These are phyloP conservation scores for Exsudoporus floridanus DNA, from an alignment of 1,284 basidiomycete genomes.

Conservation along the genomic window DNA sequence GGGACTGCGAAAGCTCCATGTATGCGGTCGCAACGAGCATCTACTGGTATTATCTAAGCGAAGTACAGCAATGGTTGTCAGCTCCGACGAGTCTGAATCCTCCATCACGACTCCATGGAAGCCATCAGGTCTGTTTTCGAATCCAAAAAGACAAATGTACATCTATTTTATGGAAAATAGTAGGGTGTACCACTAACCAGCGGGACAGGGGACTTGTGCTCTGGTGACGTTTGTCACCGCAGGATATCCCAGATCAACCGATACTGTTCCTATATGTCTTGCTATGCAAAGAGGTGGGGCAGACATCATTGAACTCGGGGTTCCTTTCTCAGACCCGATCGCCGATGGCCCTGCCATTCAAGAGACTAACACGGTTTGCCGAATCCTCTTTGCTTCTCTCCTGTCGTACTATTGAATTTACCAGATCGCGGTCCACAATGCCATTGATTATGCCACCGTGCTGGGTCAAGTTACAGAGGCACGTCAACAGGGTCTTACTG, in stretches of 20 bases:
- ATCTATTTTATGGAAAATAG: not conserved
- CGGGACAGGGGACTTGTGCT: constrained; percentile 66
- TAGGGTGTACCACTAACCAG: constrained; percentile 6
- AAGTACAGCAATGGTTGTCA: not conserved
- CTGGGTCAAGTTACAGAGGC: constrained; percentile 81
- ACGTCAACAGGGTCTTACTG: constrained; percentile 75
- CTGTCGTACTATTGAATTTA: constrained; percentile 1
- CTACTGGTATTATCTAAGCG: too few relatives aligned
- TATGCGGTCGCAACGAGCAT: not conserved
- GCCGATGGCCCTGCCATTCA: constrained; percentile 94
- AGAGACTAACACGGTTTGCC: constrained; percentile 81
- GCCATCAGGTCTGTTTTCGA: constrained; percentile 75
- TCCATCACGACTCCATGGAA: constrained; percentile 54
- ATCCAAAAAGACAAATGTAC: constrained; percentile 65
- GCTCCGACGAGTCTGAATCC: constrained; percentile 5
- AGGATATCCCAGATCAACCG: constrained; percentile 76
- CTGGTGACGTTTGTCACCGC: constrained; percentile 91
- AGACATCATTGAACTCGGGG: constrained; percentile 94
- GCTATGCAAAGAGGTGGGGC: constrained; percentile 92
- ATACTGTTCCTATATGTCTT: constrained; percentile 87
- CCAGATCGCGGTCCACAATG: constrained; percentile 80
- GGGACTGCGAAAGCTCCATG: constrained; percentile 52
- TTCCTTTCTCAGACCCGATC: constrained; percentile 96
- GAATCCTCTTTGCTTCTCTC: not conserved
- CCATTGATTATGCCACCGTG: constrained; percentile 74